phyloP scores from a whole-genome alignment of 805 yeast genomes.

The Pichia ethanolica region DNA sequence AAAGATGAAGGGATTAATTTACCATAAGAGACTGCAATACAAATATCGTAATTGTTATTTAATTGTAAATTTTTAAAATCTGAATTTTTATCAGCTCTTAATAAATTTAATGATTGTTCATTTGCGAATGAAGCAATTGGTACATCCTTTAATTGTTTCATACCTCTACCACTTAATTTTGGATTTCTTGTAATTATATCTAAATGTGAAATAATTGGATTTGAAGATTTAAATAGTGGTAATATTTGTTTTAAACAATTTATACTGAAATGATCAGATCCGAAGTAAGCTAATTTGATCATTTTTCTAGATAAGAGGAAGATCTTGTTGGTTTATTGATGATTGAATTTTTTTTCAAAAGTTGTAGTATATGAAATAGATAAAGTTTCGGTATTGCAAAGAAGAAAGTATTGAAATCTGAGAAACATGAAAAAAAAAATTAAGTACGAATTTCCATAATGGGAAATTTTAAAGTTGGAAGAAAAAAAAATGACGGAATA shows the following conservation, averaged over 20 bases:
- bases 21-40: constrained; percentile 92
- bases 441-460: too few species aligned
- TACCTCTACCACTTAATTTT: constrained; percentile 57
- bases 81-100: constrained; percentile 43
- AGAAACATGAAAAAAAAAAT: too few species aligned
- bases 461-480: too few species aligned
- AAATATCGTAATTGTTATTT: constrained; percentile 42
- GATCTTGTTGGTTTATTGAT: too few species aligned
- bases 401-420: too few species aligned
- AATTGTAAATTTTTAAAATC: constrained; percentile 29
- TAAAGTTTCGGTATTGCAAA: neutral
- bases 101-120: constrained; percentile 24
- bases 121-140: constrained; percentile 43
- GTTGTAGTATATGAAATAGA: too few species aligned
- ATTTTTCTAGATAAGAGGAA: neutral
- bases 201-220: constrained; percentile 20
- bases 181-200: constrained; percentile 60
- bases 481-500: too few species aligned
- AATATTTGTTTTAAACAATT: constrained; percentile 38
- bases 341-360: too few species aligned
- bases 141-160: constrained; percentile 38
- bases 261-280: constrained; percentile 67
- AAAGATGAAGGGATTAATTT: constrained; percentile 62
- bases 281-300: constrained; percentile 57
- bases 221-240: constrained; percentile 12